Evolutionary conservation across 306 rosid genomes (phyloP), one percentile per base, ranked within the genome.

Genomic region (Begonia fuchsioides): DNA sequence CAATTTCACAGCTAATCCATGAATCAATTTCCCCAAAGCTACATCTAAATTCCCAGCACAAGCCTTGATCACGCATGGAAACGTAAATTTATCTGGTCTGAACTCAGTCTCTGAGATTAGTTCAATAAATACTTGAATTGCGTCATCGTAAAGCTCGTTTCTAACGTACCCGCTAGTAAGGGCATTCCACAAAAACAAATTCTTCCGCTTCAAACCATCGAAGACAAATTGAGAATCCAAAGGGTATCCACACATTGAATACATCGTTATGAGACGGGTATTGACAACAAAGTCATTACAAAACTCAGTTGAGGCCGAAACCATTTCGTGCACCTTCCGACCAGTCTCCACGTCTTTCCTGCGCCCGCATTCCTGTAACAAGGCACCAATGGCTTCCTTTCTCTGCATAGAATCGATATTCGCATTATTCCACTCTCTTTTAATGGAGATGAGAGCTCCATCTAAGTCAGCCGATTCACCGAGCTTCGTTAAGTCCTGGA

Each of bases 221-320:
- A 87, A 87, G 17, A 71, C 80, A 7, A 32, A 43, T 41, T 73
- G 82, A 12, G 85, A 77, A 15, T 80, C 94, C 12, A 11, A 43
- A 13, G 82, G 80, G 39, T 53, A 77, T 3, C 72, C 82, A 52
- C 94, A 83, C 55, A 58, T 12, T 54, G 93, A 69, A 59, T 75
- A 87, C 96, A 83, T 77, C 13, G 93, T 65, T 19, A 87, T 46
- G 56, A 83, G 59, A 49, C 93, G 80, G 38, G 93, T 83, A 41
- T 51, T 77, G 54, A 87, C 72, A 53, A 77, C 87, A 38, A 67
- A 58, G 75, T 80, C 79, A 58, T 61, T 61, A 48, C 58, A 38
- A 56, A 83, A 59, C 6, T 32, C 57, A 16, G 67, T 18, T 9
- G 80, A 80, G 1, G 51, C 47, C 3, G 61, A 60, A 47, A 87